A percentile compares a stretch with the other conserved stretches of the same genome.
Conservation (phyloP, 208 protist species). For the Trypanosoma cruzi region DNA sequence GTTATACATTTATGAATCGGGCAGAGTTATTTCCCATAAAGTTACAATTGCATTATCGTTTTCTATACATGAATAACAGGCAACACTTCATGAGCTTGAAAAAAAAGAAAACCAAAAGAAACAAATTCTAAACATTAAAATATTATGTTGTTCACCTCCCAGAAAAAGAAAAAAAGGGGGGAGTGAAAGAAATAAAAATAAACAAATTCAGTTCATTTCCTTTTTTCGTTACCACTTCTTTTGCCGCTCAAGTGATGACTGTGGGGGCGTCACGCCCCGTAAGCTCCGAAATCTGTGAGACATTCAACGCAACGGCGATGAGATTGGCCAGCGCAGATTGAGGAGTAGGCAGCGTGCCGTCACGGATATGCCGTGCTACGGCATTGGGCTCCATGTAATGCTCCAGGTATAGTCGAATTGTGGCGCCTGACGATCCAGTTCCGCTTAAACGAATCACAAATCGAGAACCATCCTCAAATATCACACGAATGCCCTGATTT, state of each 20-base stretch:
- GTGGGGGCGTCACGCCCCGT: slow-evolving; percentile 94
- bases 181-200: background rate
- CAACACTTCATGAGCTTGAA: no score
- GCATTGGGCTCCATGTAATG: slow-evolving; percentile 86
- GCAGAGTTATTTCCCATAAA: no score
- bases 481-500: slow-evolving; percentile 94
- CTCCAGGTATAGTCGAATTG: slow-evolving; percentile 97
- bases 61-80: no score
- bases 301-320: slow-evolving; percentile 79
- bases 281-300: slow-evolving; percentile 83
- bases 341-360: slow-evolving; percentile 45
- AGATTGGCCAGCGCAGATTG: slow-evolving; percentile 77
- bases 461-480: slow-evolving; percentile 96
- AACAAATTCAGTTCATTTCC: slow-evolving; percentile 8
- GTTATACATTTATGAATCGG: no score
- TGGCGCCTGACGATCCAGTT: slow-evolving; percentile 95
- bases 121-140: no score
- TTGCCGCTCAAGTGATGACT: slow-evolving; percentile 94
- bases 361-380: slow-evolving; percentile 41
- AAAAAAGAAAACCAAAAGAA: no score
- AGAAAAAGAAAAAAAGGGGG: background rate
- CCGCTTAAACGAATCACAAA: slow-evolving; percentile 97
- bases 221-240: background rate
- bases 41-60: no score
- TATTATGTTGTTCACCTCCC: no score